A percentile compares a stretch with the other conserved stretches of the same genome.
Evolutionary conservation across 331 rosid species (phyloP).

Genomic region (Erythrophleum ivorense): DNA sequence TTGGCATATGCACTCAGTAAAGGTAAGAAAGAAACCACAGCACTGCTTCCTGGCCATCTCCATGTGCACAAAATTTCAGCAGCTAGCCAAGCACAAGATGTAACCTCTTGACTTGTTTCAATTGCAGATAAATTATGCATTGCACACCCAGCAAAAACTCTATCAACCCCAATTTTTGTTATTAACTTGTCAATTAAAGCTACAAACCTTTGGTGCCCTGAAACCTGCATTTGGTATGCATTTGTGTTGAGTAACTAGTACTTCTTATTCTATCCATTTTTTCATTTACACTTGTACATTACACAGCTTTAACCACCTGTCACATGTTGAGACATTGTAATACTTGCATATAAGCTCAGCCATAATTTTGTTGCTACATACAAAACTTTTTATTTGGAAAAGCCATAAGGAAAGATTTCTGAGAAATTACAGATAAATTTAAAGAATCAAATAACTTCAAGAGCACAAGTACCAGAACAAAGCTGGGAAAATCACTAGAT

Average conservation of each 20-base stretch:
- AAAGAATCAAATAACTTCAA: background rate
- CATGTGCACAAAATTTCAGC: constrained; percentile 95
- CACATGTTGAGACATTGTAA: constrained; percentile 5
- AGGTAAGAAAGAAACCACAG: constrained; percentile 78
- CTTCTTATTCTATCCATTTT: constrained; percentile 3
- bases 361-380: constrained; percentile 17
- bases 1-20: constrained; percentile 63
- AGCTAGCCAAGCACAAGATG: constrained; percentile 79
- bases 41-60: constrained; percentile 93
- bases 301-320: constrained; percentile 18
- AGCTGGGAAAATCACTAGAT: background rate
- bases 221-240: constrained; percentile 65
- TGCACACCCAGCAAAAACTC: constrained; percentile 50
- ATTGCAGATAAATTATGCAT: constrained; percentile 42
- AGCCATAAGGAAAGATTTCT: constrained; percentile 21
- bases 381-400: constrained; percentile 10
- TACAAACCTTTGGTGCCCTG: constrained; percentile 66
- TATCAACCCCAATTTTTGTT: constrained; percentile 67
- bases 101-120: constrained; percentile 56
- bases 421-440: constrained; percentile 2
- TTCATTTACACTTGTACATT: constrained; percentile 14
- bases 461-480: constrained; percentile 19
- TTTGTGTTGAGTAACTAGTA: constrained; percentile 36
- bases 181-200: constrained; percentile 72
- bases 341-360: constrained; percentile 24